Conservation (phyloP, 106 monocot species). For the Dendrobium chrysotoxum region DNA sequence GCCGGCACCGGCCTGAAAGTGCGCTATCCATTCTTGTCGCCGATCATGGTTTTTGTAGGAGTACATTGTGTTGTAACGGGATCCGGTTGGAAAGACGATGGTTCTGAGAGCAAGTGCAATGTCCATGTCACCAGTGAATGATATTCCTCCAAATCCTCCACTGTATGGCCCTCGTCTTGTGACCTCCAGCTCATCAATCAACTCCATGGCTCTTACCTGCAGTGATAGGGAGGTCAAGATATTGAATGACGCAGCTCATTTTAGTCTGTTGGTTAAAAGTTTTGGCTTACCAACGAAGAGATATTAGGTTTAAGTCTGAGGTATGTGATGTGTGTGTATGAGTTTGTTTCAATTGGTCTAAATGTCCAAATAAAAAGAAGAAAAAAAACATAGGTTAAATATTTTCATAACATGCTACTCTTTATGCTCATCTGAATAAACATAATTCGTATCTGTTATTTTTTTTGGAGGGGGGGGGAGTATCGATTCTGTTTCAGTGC, state of each 20-base stretch:
- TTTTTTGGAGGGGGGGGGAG: too few species aligned
- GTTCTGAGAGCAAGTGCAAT: conserved; percentile 9
- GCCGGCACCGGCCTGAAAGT: conserved; percentile 63
- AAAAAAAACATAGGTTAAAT: too few species aligned
- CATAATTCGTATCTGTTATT: too few species aligned
- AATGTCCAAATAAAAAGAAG: too few species aligned
- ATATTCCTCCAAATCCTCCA: conserved; percentile 48
- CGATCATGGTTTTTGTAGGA: conserved; percentile 9
- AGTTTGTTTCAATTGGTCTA: too few species aligned
- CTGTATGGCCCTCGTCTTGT: conserved; percentile 57
- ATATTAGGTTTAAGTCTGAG: too few species aligned
- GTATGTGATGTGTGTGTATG: too few species aligned
- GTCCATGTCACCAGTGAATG: conserved; percentile 30
- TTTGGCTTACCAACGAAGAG: too few species aligned
- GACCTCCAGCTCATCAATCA: conserved; percentile 52
- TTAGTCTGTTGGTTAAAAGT: too few species aligned
- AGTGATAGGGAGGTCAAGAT: not conserved
- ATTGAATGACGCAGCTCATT: not conserved
- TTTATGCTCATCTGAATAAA: too few species aligned
- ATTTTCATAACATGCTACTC: too few species aligned
- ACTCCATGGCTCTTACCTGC: conserved; percentile 61
- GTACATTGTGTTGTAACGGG: conserved; percentile 7
- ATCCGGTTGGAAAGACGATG: conserved; percentile 10
- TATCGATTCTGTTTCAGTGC: too few species aligned
- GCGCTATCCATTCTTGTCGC: conserved; percentile 13